These are phyloP conservation scores for Suillus sp. DNA, from an alignment of 768 basidiomycete genomes.

Conservation along the genomic window DNA sequence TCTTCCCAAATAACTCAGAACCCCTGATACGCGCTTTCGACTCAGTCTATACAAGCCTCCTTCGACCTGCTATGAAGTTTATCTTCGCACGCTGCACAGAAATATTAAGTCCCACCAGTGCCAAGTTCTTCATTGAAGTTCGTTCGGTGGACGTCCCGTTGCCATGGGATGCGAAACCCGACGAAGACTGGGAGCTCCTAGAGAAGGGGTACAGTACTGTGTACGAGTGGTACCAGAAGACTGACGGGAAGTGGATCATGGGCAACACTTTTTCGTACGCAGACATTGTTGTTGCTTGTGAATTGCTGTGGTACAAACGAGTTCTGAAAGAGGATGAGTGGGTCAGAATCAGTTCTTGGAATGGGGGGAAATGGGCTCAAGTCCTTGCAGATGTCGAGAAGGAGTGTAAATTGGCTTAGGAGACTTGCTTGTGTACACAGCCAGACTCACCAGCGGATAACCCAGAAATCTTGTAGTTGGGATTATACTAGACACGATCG, in stretches of 20 bases:
- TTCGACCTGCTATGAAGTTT: constrained; percentile 13
- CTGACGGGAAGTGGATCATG: constrained; percentile 23
- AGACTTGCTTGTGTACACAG: too few relatives aligned
- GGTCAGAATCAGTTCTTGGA: constrained; percentile 25
- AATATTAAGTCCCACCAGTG: constrained; percentile 38
- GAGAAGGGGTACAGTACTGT: constrained; percentile 20
- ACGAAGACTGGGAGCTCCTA: constrained; percentile 27
- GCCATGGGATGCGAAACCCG: constrained; percentile 39
- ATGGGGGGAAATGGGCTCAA: constrained; percentile 30
- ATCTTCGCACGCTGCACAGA: constrained; percentile 25
- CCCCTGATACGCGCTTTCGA: constrained; percentile 29
- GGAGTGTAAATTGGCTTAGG: constrained; percentile 25
- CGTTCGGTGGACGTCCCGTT: constrained; percentile 36
- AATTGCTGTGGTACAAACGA: constrained; percentile 22
- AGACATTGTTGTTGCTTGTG: constrained; percentile 12
- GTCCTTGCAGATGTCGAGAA: constrained; percentile 27
- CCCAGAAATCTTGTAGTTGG: too few relatives aligned
- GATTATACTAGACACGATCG: too few relatives aligned
- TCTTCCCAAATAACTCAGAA: constrained; percentile 28
- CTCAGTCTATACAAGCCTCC: neutral
- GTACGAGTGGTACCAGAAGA: constrained; percentile 26
- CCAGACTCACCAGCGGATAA: too few relatives aligned
- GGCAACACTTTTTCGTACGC: constrained; percentile 14
- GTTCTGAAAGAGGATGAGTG: constrained; percentile 29
- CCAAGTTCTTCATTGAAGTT: constrained; percentile 40